Evolutionary conservation across 306 rosid genomes (phyloP).

Genomic region (Mimosa pudica): DNA sequence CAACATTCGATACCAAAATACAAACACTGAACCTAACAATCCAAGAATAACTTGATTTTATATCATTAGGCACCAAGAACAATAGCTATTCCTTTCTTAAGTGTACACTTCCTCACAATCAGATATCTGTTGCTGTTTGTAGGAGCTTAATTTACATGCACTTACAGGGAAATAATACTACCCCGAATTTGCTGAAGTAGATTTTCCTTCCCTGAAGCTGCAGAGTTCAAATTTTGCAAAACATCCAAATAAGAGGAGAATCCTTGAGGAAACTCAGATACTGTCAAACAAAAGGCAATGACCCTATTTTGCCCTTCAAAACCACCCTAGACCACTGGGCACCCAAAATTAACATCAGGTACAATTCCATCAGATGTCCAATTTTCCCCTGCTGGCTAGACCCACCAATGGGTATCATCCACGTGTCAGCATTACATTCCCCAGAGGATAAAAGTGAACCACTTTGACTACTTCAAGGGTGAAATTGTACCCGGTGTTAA

Average conservation of each 20-base stretch:
- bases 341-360: too few relatives aligned
- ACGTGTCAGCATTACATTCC: too few relatives aligned
- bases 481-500: too few relatives aligned
- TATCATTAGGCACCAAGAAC: slow-evolving; percentile 5
- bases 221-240: slow-evolving; percentile 37
- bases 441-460: too few relatives aligned
- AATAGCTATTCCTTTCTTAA: not conserved
- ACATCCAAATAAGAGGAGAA: not conserved
- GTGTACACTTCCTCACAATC: slow-evolving; percentile 18
- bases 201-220: slow-evolving; percentile 59
- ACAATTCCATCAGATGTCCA: too few relatives aligned
- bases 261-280: slow-evolving; percentile 2
- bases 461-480: too few relatives aligned
- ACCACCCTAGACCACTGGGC: too few relatives aligned
- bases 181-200: slow-evolving; percentile 79
- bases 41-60: slow-evolving; percentile 19
- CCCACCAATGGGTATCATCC: too few relatives aligned
- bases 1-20: not conserved
- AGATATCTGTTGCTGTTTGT: not conserved
- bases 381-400: too few relatives aligned
- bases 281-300: not conserved
- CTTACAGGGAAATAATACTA: slow-evolving; percentile 73
- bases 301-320: too few relatives aligned
- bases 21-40: slow-evolving; percentile 16
- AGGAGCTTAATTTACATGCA: slow-evolving; percentile 33